Evolutionary conservation across 1,139 yeast genomes (phyloP).

Genomic region (Yamadazyma oceani): DNA sequence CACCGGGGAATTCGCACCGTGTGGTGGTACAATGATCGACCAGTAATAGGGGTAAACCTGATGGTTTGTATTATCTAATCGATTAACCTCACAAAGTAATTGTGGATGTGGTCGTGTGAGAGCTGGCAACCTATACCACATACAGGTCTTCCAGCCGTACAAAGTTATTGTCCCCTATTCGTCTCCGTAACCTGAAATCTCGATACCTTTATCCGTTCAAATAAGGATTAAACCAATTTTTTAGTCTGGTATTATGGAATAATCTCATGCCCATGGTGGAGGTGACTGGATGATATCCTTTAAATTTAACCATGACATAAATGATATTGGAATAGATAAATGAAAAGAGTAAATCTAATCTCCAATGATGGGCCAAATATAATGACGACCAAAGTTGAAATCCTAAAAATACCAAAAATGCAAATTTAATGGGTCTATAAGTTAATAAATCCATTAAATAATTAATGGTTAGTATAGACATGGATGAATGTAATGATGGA

Average conservation of each 20-base stretch:
- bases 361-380: constrained; percentile 71
- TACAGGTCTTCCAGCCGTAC: too few species aligned
- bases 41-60: too few species aligned
- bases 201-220: too few species aligned
- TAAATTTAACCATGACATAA: constrained; percentile 30
- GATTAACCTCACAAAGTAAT: too few species aligned
- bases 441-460: constrained; percentile 44
- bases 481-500: constrained; percentile 66
- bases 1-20: too few species aligned
- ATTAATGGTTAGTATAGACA: constrained; percentile 55
- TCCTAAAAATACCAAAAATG: constrained; percentile 39
- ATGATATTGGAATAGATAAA: constrained; percentile 25
- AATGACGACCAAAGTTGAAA: constrained; percentile 78
- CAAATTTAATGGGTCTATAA: constrained; percentile 34
- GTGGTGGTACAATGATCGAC: too few species aligned
- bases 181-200: too few species aligned
- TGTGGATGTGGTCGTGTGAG: too few species aligned
- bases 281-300: constrained; percentile 28
- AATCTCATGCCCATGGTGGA: constrained; percentile 63
- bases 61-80: too few species aligned
- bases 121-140: too few species aligned
- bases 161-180: too few species aligned
- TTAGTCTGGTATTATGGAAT: constrained; percentile 44
- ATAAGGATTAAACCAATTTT: constrained; percentile 54
- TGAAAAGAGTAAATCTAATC: constrained; percentile 52